Conservation (phyloP, 768 basidiomycete species). For the Suillus brevipes region DNA sequence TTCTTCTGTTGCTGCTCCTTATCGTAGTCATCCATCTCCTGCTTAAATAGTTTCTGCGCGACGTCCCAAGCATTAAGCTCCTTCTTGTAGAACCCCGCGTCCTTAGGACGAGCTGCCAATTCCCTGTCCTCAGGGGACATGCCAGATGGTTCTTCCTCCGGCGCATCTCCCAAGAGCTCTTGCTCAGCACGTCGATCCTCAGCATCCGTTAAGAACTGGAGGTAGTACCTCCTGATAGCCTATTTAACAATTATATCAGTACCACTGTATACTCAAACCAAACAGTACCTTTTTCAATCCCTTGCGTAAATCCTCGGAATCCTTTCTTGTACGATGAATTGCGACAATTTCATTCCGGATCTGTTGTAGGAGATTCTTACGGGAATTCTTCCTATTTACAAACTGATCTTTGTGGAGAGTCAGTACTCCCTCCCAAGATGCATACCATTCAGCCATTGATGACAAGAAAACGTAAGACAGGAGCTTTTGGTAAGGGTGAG, state of each 20-base stretch:
- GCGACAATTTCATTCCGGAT: background rate
- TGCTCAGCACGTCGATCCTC: background rate
- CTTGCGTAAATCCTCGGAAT: background rate
- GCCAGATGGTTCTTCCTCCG: too few species aligned
- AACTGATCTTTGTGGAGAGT: background rate
- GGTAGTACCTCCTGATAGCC: background rate
- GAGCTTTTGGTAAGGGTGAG: background rate
- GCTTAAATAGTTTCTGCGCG: background rate
- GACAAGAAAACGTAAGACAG: background rate
- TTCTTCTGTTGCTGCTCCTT: background rate
- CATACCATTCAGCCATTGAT: background rate
- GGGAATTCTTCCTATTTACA: too few species aligned
- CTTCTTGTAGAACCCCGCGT: background rate
- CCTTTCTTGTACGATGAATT: background rate
- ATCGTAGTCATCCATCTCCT: background rate
- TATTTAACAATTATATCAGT: background rate
- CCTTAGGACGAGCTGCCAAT: background rate
- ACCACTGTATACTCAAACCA: background rate
- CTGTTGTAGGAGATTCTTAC: background rate
- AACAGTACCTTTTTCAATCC: constrained; percentile 1
- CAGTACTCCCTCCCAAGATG: background rate
- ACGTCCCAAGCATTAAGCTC: background rate
- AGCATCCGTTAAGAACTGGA: background rate
- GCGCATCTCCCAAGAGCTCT: too few species aligned
- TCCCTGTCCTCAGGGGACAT: too few species aligned